Conservation (phyloP, 441 rosid species). For the Syzygium malaccense region DNA sequence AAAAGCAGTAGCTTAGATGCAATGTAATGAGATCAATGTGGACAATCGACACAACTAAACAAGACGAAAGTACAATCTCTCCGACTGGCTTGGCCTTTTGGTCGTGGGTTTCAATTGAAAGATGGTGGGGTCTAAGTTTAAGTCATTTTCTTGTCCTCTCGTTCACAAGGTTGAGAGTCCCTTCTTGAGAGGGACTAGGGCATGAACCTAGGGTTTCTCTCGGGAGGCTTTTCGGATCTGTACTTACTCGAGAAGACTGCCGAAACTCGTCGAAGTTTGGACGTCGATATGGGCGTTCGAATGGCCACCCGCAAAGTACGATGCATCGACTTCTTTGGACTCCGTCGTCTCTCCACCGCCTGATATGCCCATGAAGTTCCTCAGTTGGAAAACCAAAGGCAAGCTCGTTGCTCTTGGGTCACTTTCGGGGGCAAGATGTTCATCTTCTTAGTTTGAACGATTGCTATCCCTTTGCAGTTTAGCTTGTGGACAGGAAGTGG, state of each 20-base stretch:
- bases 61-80: neutral
- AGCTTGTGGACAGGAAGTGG: neutral
- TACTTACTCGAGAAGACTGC: neutral
- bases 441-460: neutral
- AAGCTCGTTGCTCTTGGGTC: neutral
- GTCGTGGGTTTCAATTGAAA: neutral
- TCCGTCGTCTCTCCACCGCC: neutral
- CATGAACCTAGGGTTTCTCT: neutral
- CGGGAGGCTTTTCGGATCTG: neutral
- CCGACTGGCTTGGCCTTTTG: neutral
- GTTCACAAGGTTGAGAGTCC: neutral
- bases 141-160: neutral
- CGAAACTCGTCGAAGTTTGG: neutral
- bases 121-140: neutral
- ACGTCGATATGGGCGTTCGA: neutral
- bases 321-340: neutral
- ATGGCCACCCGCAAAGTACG: neutral
- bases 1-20: neutral
- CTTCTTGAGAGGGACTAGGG: neutral
- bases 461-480: neutral
- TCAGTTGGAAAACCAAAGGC: neutral
- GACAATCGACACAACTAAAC: neutral
- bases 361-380: neutral
- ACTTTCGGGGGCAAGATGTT: neutral
- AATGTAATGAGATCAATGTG: neutral